phyloP scores from a whole-genome alignment of 106 monocot species.

The Allium fistulosum region DNA sequence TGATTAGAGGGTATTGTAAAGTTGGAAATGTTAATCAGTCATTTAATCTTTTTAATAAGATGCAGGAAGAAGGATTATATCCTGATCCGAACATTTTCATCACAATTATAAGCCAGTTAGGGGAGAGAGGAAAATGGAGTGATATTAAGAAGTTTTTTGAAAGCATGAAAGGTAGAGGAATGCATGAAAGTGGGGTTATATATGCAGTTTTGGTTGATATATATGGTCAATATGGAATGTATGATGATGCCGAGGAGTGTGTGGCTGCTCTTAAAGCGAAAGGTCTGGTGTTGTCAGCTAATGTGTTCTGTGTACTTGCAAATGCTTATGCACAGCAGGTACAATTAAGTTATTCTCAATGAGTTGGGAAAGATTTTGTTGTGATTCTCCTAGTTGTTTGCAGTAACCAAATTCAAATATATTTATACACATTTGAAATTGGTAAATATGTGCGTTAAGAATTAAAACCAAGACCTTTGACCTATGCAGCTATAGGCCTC shows the following conservation, averaged over 20 bases:
- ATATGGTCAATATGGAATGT: slow-evolving; percentile 78
- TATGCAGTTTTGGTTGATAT: slow-evolving; percentile 74
- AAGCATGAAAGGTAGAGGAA: slow-evolving; percentile 42
- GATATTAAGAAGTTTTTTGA: slow-evolving; percentile 51
- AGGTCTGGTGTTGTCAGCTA: slow-evolving; percentile 49
- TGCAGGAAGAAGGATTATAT: slow-evolving; percentile 71
- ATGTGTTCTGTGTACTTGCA: slow-evolving; percentile 21
- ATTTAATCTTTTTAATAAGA: slow-evolving; percentile 33
- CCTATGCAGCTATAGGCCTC: no score
- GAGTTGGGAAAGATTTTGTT: no score
- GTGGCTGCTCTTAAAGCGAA: slow-evolving; percentile 59
- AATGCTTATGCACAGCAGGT: slow-evolving; percentile 93
- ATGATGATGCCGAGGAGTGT: slow-evolving; percentile 45
- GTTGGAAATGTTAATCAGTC: slow-evolving; percentile 48
- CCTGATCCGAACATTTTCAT: slow-evolving; percentile 71
- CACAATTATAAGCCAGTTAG: slow-evolving; percentile 44
- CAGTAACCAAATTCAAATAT: no score
- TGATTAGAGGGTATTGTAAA: slow-evolving; percentile 61
- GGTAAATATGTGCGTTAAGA: no score
- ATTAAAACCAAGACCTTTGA: no score
- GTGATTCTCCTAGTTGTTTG: no score
- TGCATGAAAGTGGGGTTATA: slow-evolving; percentile 42
- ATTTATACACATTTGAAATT: no score
- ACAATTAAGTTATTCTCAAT: not conserved
- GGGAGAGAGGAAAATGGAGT: slow-evolving; percentile 65